Base-by-base conservation (phyloP, 129 eudicot genomes). In the Deinandra increscens region DNA sequence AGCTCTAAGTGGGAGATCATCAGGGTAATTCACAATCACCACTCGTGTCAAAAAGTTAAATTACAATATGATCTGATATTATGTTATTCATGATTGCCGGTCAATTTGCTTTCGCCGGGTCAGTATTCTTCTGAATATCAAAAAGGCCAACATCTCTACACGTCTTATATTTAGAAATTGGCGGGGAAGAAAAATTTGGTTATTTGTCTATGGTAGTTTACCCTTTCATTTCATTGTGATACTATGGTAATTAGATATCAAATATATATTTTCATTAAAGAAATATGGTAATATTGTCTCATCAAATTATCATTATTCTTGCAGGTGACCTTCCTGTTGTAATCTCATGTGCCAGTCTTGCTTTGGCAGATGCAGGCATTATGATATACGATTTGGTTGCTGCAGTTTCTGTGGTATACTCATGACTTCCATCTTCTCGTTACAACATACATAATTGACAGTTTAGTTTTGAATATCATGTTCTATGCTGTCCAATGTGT, bases 311-410 rank as follows among this genome's bases (percentile, higher is more conserved):
- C 7, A 4, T 58, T 58, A 29, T 58, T 67, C 13, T 71, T 60
- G 74, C 84, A 89, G 98, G 99, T 71, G 99, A 93, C 81, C 99
- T 93, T 75, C 96, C 99, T 49, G 95, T 87, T 45, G 84, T 93
- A 64, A 83, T 90, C 61, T 81, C 99, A 59, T 93, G 99, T 66
- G 99, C 97, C 11, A 93, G 99, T 76, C 93, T 93, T 71, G 99
- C 99, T 71, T 80, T 93, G 66, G 97, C 95, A 20, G 97, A 93
- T 85, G 99, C 99, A 15, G 99, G 99, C 71, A 94, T 94, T 66
- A 79, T 87, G 95, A 78, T 94, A 83, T 94, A 87, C 82, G 99
- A 89, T 79, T 78, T 94, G 75, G 88, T 94, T 76, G 77, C 88
- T 49, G 79, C 99, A 36, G 97, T 89, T 67, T 94, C 99, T 45